Conservation (phyloP, 164 flowering plant genomes). For the Chimonanthus salicifolius region DNA sequence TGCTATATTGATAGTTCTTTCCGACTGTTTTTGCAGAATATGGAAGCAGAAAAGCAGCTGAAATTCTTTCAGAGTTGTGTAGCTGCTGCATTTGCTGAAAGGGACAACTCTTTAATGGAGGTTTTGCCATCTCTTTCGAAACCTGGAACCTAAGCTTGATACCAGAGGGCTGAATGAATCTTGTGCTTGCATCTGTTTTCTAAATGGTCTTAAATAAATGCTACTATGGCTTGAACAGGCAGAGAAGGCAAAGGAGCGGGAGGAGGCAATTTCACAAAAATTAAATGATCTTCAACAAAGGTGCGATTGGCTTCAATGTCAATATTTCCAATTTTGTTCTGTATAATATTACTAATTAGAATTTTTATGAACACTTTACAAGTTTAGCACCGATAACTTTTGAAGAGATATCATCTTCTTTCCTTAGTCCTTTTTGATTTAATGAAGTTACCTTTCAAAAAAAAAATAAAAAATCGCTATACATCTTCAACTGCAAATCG, state of each 20-base stretch:
- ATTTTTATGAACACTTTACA: background rate
- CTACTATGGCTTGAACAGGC: constrained; percentile 50
- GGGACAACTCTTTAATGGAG: constrained; percentile 89
- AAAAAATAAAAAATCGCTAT: too few relatives aligned
- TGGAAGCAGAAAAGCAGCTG: constrained; percentile 85
- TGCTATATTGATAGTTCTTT: too few relatives aligned
- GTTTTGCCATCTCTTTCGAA: constrained; percentile 24
- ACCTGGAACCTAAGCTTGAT: background rate
- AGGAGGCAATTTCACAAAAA: constrained; percentile 52
- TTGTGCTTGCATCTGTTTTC: background rate
- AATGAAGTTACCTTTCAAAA: too few relatives aligned
- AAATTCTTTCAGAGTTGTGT: constrained; percentile 89
- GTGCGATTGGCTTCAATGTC: constrained; percentile 22
- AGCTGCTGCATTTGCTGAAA: constrained; percentile 92
- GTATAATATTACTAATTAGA: background rate
- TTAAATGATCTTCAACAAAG: constrained; percentile 42
- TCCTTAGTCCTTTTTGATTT: too few relatives aligned
- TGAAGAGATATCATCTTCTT: background rate
- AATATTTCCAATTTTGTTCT: background rate
- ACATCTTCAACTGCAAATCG: too few relatives aligned
- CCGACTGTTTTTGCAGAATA: constrained; percentile 40
- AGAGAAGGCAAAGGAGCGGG: constrained; percentile 87
- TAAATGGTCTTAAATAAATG: constrained; percentile 2
- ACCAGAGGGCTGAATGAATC: background rate
- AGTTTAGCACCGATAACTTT: background rate